phyloP scores from a whole-genome alignment of 768 basidiomycete species.

The Cantharellus anzutake region DNA sequence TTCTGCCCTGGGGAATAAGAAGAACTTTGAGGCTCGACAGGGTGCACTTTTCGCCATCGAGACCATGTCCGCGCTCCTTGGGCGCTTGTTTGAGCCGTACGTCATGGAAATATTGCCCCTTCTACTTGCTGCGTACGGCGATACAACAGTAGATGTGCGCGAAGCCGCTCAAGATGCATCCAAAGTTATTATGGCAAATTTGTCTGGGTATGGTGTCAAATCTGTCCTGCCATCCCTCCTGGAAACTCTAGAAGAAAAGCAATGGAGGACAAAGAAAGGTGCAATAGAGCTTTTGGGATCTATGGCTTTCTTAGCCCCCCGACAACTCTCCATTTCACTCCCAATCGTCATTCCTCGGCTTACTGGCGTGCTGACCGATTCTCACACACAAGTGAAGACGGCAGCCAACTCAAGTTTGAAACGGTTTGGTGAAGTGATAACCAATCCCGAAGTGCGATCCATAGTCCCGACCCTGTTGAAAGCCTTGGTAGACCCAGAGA shows the following conservation, averaged over 20 bases:
- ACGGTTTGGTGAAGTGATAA: slow-evolving; percentile 96
- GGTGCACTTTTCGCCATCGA: slow-evolving; percentile 93
- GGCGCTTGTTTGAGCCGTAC: slow-evolving; percentile 87
- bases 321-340: slow-evolving; percentile 82
- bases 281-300: slow-evolving; percentile 92
- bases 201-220: slow-evolving; percentile 92
- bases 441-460: slow-evolving; percentile 88
- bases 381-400: slow-evolving; percentile 84
- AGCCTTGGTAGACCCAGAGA: slow-evolving; percentile 86
- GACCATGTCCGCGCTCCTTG: slow-evolving; percentile 69
- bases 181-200: slow-evolving; percentile 82
- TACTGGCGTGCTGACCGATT: slow-evolving; percentile 88
- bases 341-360: slow-evolving; percentile 95
- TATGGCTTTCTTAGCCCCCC: slow-evolving; percentile 97
- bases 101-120: slow-evolving; percentile 68
- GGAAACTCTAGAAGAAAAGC: slow-evolving; percentile 87
- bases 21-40: slow-evolving; percentile 68
- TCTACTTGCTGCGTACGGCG: slow-evolving; percentile 71
- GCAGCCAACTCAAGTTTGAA: slow-evolving; percentile 93
- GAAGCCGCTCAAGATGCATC: slow-evolving; percentile 88
- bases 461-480: slow-evolving; percentile 80
- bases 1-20: slow-evolving; percentile 73
- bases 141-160: slow-evolving; percentile 68
- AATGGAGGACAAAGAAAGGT: slow-evolving; percentile 64
- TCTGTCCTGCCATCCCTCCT: slow-evolving; percentile 80